These are phyloP conservation scores for Cyclocybe aegerita DNA, from an alignment of 768 basidiomycete genomes.

Conservation along the genomic window DNA sequence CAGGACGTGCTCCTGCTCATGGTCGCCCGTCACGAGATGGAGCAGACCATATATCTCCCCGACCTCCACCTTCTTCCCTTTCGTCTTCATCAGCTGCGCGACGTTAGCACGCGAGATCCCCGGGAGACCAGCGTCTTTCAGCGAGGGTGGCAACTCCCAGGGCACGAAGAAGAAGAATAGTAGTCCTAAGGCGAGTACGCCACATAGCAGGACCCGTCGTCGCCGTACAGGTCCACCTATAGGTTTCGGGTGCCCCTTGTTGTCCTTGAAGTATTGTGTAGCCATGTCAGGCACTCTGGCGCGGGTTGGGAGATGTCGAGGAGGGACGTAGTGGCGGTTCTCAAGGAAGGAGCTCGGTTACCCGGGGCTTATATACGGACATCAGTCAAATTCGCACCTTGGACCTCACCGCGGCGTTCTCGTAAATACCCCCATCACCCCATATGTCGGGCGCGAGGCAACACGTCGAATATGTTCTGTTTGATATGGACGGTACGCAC, in stretches of 20 bases:
- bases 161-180: constrained; percentile 43
- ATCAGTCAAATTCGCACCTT: too few relatives aligned
- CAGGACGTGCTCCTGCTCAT: constrained; percentile 39
- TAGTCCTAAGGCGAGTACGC: constrained; percentile 34
- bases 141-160: constrained; percentile 38
- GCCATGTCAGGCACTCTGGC: too few relatives aligned
- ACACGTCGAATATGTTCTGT: constrained; percentile 61
- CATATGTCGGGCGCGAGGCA: constrained; percentile 1
- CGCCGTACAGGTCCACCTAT: constrained; percentile 32
- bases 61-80: constrained; percentile 24
- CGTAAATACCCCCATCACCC: too few relatives aligned
- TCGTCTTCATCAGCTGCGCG: constrained; percentile 33
- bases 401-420: too few relatives aligned
- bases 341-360: too few relatives aligned
- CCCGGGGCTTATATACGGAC: too few relatives aligned
- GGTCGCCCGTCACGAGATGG: constrained; percentile 56
- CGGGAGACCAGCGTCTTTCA: constrained; percentile 31
- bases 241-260: constrained; percentile 9
- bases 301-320: too few relatives aligned
- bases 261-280: constrained; percentile 22
- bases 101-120: constrained; percentile 40
- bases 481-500: constrained; percentile 70
- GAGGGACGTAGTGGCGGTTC: too few relatives aligned
- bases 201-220: constrained; percentile 44
- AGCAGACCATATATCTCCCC: constrained; percentile 74